Percentiles rank a stretch among this genome's conserved stretches.
These are phyloP conservation scores for Leccinum pseudoinsigne DNA, from an alignment of 1,284 basidiomycete species.

Conservation along the genomic window DNA sequence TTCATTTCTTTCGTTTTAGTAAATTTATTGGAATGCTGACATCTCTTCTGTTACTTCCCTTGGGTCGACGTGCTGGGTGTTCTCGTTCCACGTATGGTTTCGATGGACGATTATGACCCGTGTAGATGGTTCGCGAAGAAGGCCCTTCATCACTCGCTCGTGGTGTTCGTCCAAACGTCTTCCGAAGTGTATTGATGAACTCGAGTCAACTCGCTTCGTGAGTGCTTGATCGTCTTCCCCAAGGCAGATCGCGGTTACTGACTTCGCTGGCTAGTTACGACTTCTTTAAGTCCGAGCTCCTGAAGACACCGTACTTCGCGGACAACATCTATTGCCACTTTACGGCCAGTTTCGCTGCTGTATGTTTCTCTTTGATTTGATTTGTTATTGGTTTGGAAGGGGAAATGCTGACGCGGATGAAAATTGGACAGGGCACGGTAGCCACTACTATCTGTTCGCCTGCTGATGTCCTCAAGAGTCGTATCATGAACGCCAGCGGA, in stretches of 20 bases:
- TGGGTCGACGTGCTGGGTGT: conserved; percentile 1
- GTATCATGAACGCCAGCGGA: conserved; percentile 90
- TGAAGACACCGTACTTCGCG: conserved; percentile 68
- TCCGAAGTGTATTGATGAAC: conserved; percentile 89
- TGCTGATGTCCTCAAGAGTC: conserved; percentile 88
- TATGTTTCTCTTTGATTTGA: conserved; percentile 35
- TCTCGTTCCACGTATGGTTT: not conserved
- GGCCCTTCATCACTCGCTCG: conserved; percentile 72
- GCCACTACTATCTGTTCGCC: conserved; percentile 95
- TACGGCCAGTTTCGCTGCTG: conserved; percentile 82
- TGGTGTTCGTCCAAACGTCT: conserved; percentile 85
- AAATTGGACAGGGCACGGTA: conserved; percentile 68
- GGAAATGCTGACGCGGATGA: not conserved
- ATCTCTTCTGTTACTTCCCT: not conserved
- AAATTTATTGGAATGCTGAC: conserved; percentile 8
- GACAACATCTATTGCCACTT: conserved; percentile 86
- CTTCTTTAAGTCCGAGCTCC: conserved; percentile 81
- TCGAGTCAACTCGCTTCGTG: conserved; percentile 81
- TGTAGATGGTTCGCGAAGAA: conserved; percentile 83
- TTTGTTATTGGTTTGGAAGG: not conserved
- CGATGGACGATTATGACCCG: not conserved
- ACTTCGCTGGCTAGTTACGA: conserved; percentile 62
- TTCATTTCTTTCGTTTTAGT: not conserved
- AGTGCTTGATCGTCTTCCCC: conserved; percentile 1
- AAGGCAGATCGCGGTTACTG: not conserved